Conservation (phyloP, 805 yeast species). For the Spathaspora gorwiae region DNA sequence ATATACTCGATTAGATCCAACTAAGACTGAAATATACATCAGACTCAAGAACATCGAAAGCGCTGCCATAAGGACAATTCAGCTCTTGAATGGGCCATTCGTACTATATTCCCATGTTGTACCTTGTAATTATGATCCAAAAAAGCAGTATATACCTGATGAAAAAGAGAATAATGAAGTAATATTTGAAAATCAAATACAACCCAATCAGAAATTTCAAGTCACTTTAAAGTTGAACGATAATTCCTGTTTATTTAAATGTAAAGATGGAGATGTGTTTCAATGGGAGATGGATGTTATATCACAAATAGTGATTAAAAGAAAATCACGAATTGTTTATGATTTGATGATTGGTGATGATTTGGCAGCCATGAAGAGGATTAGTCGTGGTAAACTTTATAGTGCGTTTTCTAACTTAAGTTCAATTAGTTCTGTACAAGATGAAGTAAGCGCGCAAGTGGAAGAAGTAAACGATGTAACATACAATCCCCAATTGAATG, state of each 20-base stretch:
- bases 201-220: conserved; percentile 68
- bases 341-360: conserved; percentile 38
- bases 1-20: conserved; percentile 18
- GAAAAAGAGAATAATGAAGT: conserved; percentile 25
- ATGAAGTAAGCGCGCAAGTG: neutral
- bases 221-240: conserved; percentile 49
- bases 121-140: conserved; percentile 30
- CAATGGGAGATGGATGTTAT: conserved; percentile 37
- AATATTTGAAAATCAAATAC: conserved; percentile 40
- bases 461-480: conserved; percentile 4
- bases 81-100: conserved; percentile 40
- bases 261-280: conserved; percentile 13
- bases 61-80: conserved; percentile 35
- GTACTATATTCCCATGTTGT: conserved; percentile 41
- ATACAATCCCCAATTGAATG: conserved; percentile 21
- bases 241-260: conserved; percentile 25
- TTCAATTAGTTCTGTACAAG: conserved; percentile 4
- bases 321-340: conserved; percentile 24
- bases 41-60: conserved; percentile 38
- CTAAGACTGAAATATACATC: conserved; percentile 20
- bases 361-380: conserved; percentile 25
- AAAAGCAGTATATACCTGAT: conserved; percentile 19
- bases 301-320: conserved; percentile 39
- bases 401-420: conserved; percentile 5
- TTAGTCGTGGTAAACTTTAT: conserved; percentile 22